phyloP scores from a whole-genome alignment of 148 eudicot species.

The Salicornia ramosissima region DNA sequence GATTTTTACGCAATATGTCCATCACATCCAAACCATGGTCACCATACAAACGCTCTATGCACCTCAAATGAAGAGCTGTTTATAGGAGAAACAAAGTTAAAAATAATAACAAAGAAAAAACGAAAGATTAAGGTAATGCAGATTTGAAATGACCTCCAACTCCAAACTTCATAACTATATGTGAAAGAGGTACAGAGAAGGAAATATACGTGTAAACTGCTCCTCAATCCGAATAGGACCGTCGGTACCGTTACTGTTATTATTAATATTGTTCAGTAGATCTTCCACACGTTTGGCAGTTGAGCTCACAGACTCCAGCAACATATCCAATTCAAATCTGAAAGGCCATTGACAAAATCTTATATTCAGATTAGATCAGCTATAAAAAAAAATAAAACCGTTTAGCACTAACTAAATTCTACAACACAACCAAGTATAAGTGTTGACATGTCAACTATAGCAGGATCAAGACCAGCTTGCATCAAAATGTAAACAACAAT shows the following conservation, averaged over 20 bases:
- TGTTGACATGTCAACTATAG: neutral
- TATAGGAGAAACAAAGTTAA: slow-evolving; percentile 15
- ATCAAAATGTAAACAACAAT: neutral
- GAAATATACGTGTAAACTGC: slow-evolving; percentile 58
- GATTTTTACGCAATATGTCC: slow-evolving; percentile 76
- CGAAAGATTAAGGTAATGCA: neutral
- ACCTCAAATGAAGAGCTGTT: slow-evolving; percentile 80
- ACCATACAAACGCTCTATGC: slow-evolving; percentile 92
- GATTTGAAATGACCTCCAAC: neutral
- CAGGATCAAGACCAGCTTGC: neutral
- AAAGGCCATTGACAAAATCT: slow-evolving; percentile 15
- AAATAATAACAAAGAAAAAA: neutral
- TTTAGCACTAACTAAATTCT: slow-evolving; percentile 1
- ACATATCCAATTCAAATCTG: slow-evolving; percentile 97
- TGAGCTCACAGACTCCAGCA: slow-evolving; percentile 87
- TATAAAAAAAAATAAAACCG: neutral
- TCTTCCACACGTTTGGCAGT: slow-evolving; percentile 80
- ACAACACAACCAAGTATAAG: neutral
- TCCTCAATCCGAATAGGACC: slow-evolving; percentile 63
- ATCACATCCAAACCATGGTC: slow-evolving; percentile 92
- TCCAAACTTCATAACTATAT: neutral
- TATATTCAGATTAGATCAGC: neutral
- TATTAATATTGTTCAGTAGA: slow-evolving; percentile 54
- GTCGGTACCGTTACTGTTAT: slow-evolving; percentile 41
- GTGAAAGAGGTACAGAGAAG: neutral